Evolutionary conservation across 2,329 filamentous ascomycete species (phyloP).

Genomic region (Fusarium solani-melongenae): DNA sequence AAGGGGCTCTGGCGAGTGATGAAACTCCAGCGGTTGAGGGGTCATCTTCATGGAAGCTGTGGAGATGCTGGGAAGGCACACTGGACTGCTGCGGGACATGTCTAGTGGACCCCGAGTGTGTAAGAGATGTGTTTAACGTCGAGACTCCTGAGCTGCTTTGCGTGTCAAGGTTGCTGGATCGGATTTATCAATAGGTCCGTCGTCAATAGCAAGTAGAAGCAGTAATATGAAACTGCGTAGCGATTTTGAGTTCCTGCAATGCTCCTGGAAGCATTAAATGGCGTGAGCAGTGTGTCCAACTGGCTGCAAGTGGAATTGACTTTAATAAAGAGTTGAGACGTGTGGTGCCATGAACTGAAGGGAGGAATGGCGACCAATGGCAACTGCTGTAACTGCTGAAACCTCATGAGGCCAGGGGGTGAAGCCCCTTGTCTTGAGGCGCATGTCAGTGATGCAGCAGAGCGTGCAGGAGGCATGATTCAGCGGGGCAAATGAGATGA

Average conservation of each 20-base stretch:
- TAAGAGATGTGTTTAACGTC: not conserved
- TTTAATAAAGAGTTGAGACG: not conserved
- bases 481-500: conserved; percentile 6
- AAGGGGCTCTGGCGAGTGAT: not conserved
- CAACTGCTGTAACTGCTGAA: not conserved
- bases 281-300: not conserved
- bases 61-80: not conserved
- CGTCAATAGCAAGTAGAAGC: not conserved
- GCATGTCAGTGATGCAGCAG: not conserved
- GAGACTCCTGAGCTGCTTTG: not conserved
- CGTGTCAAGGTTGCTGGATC: not conserved
- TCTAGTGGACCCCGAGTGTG: not conserved
- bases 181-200: not conserved
- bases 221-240: not conserved
- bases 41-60: not conserved
- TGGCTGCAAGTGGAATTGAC: not conserved
- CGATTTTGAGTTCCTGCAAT: not conserved
- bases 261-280: not conserved
- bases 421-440: not conserved
- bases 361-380: not conserved
- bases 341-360: not conserved
- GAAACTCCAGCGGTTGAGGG: not conserved
- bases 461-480: not conserved
- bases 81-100: not conserved
- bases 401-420: not conserved